Evolutionary conservation across 1,284 basidiomycete species (phyloP).

Genomic region (Melampsora abietis-canadensis): DNA sequence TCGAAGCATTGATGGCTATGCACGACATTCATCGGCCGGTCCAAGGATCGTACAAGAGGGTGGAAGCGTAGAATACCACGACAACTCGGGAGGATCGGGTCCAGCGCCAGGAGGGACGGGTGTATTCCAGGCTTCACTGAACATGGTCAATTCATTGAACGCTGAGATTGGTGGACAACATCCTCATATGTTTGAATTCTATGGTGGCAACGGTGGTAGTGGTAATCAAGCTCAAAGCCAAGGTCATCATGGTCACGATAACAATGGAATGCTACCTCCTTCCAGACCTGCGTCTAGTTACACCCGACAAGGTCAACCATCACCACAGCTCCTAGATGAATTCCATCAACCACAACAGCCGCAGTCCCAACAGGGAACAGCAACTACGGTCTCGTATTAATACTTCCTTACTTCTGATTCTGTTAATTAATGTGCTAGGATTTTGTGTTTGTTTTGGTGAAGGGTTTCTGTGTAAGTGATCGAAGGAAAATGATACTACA

Average conservation of each 20-base stretch:
- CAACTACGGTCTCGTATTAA: no score
- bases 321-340: no score
- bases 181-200: background rate
- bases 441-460: no score
- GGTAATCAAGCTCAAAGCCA: background rate
- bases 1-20: slow-evolving; percentile 32
- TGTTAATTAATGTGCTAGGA: no score
- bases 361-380: no score
- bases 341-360: no score
- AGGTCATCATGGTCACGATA: background rate
- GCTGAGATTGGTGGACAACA: slow-evolving; percentile 18
- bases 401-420: no score
- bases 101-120: background rate
- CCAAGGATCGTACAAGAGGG: slow-evolving; percentile 16
- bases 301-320: background rate
- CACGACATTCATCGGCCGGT: slow-evolving; percentile 18
- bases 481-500: no score
- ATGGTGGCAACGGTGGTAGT: background rate
- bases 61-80: background rate
- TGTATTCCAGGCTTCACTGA: slow-evolving; percentile 32
- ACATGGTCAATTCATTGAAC: slow-evolving; percentile 39
- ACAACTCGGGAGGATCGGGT: no score
- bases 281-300: background rate
- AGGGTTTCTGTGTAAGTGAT: no score
- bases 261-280: background rate